Conservation (phyloP, 257 asterid species). For the Scutellaria barbata region DNA sequence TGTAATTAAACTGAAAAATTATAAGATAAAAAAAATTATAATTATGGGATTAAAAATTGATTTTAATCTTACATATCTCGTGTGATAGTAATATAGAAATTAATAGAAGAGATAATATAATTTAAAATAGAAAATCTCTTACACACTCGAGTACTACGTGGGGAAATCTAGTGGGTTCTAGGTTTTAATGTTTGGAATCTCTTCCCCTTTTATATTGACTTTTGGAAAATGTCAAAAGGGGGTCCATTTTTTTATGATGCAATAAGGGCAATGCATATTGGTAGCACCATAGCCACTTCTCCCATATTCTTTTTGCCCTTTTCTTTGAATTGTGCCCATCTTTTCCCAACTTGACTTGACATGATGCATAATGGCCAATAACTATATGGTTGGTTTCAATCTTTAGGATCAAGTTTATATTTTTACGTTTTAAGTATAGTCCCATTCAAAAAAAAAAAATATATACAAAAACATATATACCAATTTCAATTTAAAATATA, state of each 20-base stretch:
- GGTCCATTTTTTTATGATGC: constrained; percentile 14
- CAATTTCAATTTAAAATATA: too few relatives aligned
- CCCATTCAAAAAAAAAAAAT: neutral
- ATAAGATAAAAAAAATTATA: too few relatives aligned
- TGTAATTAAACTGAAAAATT: too few relatives aligned
- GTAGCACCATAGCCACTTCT: constrained; percentile 34
- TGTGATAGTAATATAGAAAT: too few relatives aligned
- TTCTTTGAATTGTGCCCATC: constrained; percentile 36
- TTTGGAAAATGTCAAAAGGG: constrained; percentile 42
- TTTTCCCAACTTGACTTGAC: constrained; percentile 37
- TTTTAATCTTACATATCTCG: too few relatives aligned
- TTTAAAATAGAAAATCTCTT: too few relatives aligned
- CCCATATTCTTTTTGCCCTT: constrained; percentile 37
- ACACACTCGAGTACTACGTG: too few relatives aligned
- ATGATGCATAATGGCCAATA: constrained; percentile 32
- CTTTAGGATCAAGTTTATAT: constrained; percentile 25
- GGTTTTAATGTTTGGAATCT: constrained; percentile 38
- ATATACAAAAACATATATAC: neutral
- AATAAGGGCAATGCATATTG: constrained; percentile 19
- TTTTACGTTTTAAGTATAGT: neutral
- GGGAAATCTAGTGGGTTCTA: constrained; percentile 16
- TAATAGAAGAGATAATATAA: too few relatives aligned
- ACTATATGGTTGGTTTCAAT: constrained; percentile 35
- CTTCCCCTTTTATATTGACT: constrained; percentile 41
- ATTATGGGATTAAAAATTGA: too few relatives aligned